phyloP scores from a whole-genome alignment of 2,329 filamentous ascomycete species.

The Penicillium sp. region DNA sequence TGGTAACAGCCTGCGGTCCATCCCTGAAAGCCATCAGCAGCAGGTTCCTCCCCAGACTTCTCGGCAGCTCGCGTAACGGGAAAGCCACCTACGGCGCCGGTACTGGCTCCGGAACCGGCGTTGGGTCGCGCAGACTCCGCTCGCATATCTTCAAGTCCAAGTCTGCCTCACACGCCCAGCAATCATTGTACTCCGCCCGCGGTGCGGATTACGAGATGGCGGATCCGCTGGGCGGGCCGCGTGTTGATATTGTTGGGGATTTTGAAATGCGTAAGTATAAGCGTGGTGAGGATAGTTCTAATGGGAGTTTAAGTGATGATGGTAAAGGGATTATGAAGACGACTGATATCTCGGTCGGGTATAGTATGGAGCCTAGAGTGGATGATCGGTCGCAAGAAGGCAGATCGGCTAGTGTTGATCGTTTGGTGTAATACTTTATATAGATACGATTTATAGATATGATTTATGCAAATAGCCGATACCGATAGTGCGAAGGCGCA shows the following conservation, averaged over 20 bases:
- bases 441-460: neutral
- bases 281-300: conserved; percentile 13
- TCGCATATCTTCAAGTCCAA: conserved; percentile 7
- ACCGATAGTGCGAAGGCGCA: too few relatives aligned
- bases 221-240: conserved; percentile 13
- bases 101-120: conserved; percentile 2
- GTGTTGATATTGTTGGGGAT: neutral
- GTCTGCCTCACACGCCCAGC: neutral
- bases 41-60: conserved; percentile 19
- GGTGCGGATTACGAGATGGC: conserved; percentile 23
- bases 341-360: conserved; percentile 21
- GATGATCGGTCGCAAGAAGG: conserved; percentile 10
- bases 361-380: conserved; percentile 6
- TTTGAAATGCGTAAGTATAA: conserved; percentile 26
- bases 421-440: conserved; percentile 14
- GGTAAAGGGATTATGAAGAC: conserved; percentile 22
- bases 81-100: conserved; percentile 12
- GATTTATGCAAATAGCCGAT: neutral
- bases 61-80: conserved; percentile 18
- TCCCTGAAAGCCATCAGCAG: conserved; percentile 28
- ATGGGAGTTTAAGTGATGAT: conserved; percentile 15
- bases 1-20: conserved; percentile 32
- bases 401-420: conserved; percentile 19
- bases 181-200: conserved; percentile 9
- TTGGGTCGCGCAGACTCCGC: conserved; percentile 8